Percentiles rank a stretch among this genome's conserved stretches.
Evolutionary conservation across 352 stramenopile species (phyloP).

Genomic region (Pythium sukuiense): DNA sequence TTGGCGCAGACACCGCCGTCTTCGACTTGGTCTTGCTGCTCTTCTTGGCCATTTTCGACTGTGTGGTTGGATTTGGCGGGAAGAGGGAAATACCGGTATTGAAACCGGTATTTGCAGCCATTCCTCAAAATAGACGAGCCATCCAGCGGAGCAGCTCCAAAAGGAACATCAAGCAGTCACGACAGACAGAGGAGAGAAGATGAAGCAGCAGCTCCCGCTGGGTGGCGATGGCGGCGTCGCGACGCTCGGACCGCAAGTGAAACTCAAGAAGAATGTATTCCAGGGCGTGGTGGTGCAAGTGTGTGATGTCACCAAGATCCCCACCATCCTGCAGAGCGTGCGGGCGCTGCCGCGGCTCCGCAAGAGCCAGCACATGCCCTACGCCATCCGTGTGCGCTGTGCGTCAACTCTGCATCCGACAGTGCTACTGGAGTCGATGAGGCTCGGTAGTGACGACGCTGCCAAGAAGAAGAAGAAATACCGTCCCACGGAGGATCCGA

Average conservation of each 20-base stretch:
- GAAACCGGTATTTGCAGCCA: constrained; percentile 21
- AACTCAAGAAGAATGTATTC: constrained; percentile 72
- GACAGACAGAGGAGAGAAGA: neutral
- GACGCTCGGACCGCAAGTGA: constrained; percentile 52
- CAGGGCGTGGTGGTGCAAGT: constrained; percentile 63
- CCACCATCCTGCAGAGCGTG: constrained; percentile 28
- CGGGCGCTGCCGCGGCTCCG: constrained; percentile 41
- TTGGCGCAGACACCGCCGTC: neutral
- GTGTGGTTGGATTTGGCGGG: neutral
- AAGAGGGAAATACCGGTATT: neutral
- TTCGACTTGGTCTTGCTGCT: constrained; percentile 8
- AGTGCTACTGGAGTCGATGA: constrained; percentile 12
- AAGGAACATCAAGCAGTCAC: neutral
- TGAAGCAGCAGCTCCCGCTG: constrained; percentile 27
- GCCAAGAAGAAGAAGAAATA: constrained; percentile 20
- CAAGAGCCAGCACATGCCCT: constrained; percentile 48
- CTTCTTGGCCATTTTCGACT: constrained; percentile 26
- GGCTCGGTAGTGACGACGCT: constrained; percentile 1
- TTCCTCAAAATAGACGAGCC: constrained; percentile 8
- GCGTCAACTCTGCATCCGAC: constrained; percentile 12
- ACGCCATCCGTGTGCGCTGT: constrained; percentile 42
- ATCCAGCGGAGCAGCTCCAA: neutral
- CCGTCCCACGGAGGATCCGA: constrained; percentile 25
- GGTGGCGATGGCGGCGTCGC: constrained; percentile 14
- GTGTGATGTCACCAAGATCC: constrained; percentile 23